Conservation (phyloP, 805 yeast species). For the Saccharomycopsis oosterbeekiorum region DNA sequence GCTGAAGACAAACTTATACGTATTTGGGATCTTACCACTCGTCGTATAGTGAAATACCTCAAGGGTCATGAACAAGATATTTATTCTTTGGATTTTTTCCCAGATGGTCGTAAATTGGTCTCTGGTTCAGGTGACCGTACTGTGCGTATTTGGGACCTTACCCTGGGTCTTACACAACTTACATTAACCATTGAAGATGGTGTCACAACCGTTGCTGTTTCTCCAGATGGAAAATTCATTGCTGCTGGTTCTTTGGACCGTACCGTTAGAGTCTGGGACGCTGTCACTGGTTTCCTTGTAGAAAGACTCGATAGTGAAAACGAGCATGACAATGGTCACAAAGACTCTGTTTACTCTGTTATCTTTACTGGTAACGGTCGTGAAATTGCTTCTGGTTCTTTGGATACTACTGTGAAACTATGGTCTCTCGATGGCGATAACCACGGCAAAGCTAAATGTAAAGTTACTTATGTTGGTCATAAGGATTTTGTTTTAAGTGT, state of each 20-base stretch:
- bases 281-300: constrained; percentile 82
- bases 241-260: constrained; percentile 97
- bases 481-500: constrained; percentile 92
- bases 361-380: constrained; percentile 87
- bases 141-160: constrained; percentile 92
- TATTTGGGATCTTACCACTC: constrained; percentile 87
- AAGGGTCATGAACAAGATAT: constrained; percentile 97
- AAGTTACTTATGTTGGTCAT: constrained; percentile 90
- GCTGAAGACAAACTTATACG: constrained; percentile 86
- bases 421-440: constrained; percentile 71
- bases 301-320: constrained; percentile 88
- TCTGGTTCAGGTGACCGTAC: constrained; percentile 96
- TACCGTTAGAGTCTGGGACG: constrained; percentile 95
- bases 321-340: constrained; percentile 86
- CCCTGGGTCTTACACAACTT: constrained; percentile 78
- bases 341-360: constrained; percentile 91
- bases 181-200: constrained; percentile 94
- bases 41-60: constrained; percentile 76
- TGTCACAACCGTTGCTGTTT: constrained; percentile 94
- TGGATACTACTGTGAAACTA: constrained; percentile 90
- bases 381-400: constrained; percentile 88
- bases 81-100: constrained; percentile 89
- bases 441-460: constrained; percentile 51
- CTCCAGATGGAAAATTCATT: constrained; percentile 87
- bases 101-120: constrained; percentile 86